Evolutionary conservation across 495 filamentous ascomycete species (phyloP).

Genomic region (Viridothelium virens): DNA sequence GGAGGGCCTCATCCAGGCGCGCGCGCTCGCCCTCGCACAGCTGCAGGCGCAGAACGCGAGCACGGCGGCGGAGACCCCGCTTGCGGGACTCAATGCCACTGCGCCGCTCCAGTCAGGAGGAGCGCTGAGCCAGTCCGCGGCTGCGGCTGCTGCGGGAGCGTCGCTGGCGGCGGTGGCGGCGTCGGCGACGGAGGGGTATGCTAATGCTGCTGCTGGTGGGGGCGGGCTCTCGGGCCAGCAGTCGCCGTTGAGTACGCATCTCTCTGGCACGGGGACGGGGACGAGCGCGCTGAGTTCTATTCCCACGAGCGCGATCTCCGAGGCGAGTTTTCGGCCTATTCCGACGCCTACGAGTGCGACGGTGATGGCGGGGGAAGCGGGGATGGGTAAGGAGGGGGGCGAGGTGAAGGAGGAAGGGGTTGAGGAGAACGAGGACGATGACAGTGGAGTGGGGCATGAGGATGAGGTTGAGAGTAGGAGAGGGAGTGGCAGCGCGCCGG

Average conservation of each 20-base stretch:
- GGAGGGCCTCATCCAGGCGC: constrained; percentile 3
- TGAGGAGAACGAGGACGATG: not conserved
- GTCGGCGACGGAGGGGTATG: not conserved
- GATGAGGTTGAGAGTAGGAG: not conserved
- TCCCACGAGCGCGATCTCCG: not conserved
- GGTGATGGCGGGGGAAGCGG: not conserved
- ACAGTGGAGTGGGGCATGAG: not conserved
- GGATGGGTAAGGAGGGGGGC: not conserved
- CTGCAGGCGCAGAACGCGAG: not conserved
- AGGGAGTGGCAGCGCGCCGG: not conserved
- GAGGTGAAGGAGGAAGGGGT: constrained; percentile 3
- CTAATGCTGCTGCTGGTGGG: not conserved
- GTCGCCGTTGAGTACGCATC: not conserved
- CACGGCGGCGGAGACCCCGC: too few relatives aligned
- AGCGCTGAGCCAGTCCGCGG: too few relatives aligned
- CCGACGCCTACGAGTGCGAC: not conserved
- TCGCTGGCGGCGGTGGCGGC: too few relatives aligned
- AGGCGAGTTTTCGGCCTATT: constrained; percentile 8
- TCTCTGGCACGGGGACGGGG: not conserved
- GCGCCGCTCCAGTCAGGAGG: too few relatives aligned
- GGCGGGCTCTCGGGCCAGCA: not conserved
- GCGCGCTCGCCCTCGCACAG: not conserved
- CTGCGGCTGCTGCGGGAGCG: too few relatives aligned
- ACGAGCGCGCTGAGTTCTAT: not conserved
- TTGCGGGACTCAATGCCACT: too few relatives aligned